phyloP scores from a whole-genome alignment of 106 monocot genomes.

The Dendrobium huoshanense region DNA sequence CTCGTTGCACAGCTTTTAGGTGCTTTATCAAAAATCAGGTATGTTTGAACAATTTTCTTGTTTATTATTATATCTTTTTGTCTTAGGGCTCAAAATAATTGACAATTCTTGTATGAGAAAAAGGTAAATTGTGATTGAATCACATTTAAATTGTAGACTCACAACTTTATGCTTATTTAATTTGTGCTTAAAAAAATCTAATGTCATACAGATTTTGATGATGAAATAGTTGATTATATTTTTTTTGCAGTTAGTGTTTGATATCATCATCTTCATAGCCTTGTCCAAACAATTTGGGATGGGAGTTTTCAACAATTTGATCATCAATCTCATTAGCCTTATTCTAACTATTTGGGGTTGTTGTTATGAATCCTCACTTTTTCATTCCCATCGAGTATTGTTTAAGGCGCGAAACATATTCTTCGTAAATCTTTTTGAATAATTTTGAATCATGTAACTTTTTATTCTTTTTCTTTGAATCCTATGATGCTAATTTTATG shows the following conservation, averaged over 20 bases:
- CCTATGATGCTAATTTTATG: not conserved
- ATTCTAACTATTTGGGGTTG: not conserved
- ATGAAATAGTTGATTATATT: no score
- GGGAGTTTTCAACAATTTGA: no score
- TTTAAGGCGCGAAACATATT: not conserved
- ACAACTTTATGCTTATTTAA: not conserved
- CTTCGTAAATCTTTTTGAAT: not conserved
- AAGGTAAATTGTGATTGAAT: not conserved
- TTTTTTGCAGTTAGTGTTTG: not conserved
- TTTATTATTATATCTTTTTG: not conserved
- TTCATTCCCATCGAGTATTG: not conserved
- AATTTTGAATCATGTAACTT: not conserved
- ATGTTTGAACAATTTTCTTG: not conserved
- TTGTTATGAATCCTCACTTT: not conserved
- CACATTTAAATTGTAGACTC: not conserved
- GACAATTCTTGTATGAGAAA: not conserved
- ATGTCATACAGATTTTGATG: not conserved
- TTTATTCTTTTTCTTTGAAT: not conserved
- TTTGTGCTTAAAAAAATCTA: not conserved
- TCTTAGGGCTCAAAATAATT: not conserved
- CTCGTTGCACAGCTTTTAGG: slow-evolving; percentile 96
- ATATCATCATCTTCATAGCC: not conserved
- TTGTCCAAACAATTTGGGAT: no score
- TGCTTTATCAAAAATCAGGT: slow-evolving; percentile 97
- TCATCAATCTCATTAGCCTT: no score